phyloP scores from a whole-genome alignment of 208 protist genomes.

The Crithidia acanthocephali region DNA sequence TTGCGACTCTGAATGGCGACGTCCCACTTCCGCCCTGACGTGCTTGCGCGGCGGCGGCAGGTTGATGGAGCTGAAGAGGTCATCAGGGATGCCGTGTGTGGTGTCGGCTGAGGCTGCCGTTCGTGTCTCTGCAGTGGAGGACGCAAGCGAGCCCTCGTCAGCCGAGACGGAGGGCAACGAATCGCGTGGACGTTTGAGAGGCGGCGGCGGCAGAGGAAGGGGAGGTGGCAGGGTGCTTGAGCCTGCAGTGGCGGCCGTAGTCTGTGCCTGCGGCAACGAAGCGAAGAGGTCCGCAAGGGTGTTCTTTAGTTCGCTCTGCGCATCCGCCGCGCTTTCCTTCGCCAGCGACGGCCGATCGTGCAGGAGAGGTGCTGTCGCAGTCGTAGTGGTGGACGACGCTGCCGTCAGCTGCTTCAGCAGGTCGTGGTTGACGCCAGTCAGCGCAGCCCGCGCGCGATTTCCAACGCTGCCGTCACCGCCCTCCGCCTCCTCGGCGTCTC shows the following conservation, averaged over 20 bases:
- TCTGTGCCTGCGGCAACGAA: conserved; percentile 12
- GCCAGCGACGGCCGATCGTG: neutral
- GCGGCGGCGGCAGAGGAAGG: conserved; percentile 5
- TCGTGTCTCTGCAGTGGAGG: neutral
- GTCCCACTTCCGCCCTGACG: conserved; percentile 7
- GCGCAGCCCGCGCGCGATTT: conserved; percentile 22
- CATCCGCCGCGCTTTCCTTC: conserved; percentile 8
- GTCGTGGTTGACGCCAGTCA: conserved; percentile 38
- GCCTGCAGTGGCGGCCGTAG: neutral
- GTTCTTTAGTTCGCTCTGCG: conserved; percentile 27
- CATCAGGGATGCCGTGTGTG: neutral
- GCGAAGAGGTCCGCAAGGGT: conserved; percentile 31
- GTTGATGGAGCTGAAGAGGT: conserved; percentile 18
- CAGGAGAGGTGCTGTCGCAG: neutral
- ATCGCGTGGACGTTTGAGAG: conserved; percentile 29
- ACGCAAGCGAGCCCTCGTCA: neutral
- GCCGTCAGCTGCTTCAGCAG: conserved; percentile 35
- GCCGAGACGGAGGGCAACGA: neutral
- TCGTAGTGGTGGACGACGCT: conserved; percentile 7
- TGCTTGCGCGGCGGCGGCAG: conserved; percentile 27
- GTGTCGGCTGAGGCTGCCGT: neutral
- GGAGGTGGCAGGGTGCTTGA: neutral
- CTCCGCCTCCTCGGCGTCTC: conserved; percentile 10
- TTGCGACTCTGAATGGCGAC: neutral
- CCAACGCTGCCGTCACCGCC: conserved; percentile 14